Base-by-base conservation (phyloP, 1,284 basidiomycete genomes). In the Cystobasidiaceae sp. region DNA sequence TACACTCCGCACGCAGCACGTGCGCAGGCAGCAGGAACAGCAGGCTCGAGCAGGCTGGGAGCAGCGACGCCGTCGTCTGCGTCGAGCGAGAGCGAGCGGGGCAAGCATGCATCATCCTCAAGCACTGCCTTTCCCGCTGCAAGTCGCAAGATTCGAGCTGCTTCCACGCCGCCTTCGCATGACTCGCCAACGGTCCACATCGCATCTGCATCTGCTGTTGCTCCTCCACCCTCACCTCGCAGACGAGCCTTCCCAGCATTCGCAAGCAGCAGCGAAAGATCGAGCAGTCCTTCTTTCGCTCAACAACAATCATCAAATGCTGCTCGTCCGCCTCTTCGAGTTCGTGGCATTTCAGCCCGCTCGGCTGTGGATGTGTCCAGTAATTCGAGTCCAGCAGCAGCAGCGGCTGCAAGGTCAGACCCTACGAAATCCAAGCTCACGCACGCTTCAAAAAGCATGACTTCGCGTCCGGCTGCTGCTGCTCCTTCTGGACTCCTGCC, bases 371-470 rank as follows among this genome's bases (percentile, higher is more conserved):
- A 9, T n/a, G n/a, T n/a, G 37, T n/a, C 37, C 37, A 9, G n/a
- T 9, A 9, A n/a, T n/a, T 32, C 15, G 15, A 44, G 54, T 19
- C 37, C 32, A 15, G 39, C 27, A 46, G 13, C 23, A 1, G n/a
- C 23, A 46, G n/a, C 45, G 11, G 27, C 15, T 17, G 23, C 49
- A 23, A 23, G 45, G 19, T 27, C 56, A 43, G 54, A 60, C 37
- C 58, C 58, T 32, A 23, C 50, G 28, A 60, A 60, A 50, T 33
- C 45, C 15, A n/a, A n/a, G n/a, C 45, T 46, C 0, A 33, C 41
- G 33, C 27, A 52, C 33, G 28, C 32, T 32, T 56, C 54, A 27
- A 56, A 56, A 44, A 56, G 54, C 37, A 62, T 52, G 39, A 62
- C 50, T 1, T n/a, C 37, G 19, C 33, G 60, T 37, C 58, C 58